Evolutionary conservation across 2,329 filamentous ascomycete species (phyloP).

Genomic region (Thyridium curvatum): DNA sequence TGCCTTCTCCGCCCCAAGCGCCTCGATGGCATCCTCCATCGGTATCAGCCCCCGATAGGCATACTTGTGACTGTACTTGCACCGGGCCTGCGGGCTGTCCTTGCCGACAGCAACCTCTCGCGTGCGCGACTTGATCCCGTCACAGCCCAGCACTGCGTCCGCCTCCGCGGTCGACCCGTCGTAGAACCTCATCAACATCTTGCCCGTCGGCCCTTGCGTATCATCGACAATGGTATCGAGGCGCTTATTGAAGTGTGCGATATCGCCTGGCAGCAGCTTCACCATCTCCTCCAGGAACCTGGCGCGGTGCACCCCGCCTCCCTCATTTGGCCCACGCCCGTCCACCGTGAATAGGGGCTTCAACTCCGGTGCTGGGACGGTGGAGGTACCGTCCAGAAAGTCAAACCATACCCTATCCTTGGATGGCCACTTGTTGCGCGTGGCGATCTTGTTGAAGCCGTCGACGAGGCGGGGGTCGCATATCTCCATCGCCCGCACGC

Average conservation of each 20-base stretch:
- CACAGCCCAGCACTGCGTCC: conserved; percentile 44
- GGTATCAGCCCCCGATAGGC: conserved; percentile 43
- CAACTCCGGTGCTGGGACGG: conserved; percentile 5
- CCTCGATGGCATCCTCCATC: conserved; percentile 45
- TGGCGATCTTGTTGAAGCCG: conserved; percentile 19
- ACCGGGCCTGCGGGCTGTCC: conserved; percentile 29
- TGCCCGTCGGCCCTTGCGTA: conserved; percentile 3
- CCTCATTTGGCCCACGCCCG: conserved; percentile 3
- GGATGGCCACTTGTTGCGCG: conserved; percentile 12
- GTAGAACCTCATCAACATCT: conserved; percentile 12
- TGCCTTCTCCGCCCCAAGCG: conserved; percentile 34
- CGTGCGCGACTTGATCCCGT: conserved; percentile 53
- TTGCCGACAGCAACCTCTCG: conserved; percentile 44
- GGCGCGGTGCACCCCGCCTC: conserved; percentile 15
- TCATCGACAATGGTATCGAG: conserved; percentile 21
- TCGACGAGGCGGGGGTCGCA: not conserved
- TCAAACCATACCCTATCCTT: conserved; percentile 17
- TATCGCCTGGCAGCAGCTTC: conserved; percentile 12
- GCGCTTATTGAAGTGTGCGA: conserved; percentile 17
- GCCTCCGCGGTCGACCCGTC: conserved; percentile 19
- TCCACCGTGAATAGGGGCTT: conserved; percentile 12
- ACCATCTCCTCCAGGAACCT: conserved; percentile 18
- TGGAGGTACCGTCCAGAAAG: conserved; percentile 14
- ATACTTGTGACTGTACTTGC: conserved; percentile 46
- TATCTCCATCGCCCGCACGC: conserved; percentile 20